These are phyloP conservation scores for Verticillium nonalfalfae DNA, from an alignment of 2,329 filamentous ascomycete species.

Conservation along the genomic window DNA sequence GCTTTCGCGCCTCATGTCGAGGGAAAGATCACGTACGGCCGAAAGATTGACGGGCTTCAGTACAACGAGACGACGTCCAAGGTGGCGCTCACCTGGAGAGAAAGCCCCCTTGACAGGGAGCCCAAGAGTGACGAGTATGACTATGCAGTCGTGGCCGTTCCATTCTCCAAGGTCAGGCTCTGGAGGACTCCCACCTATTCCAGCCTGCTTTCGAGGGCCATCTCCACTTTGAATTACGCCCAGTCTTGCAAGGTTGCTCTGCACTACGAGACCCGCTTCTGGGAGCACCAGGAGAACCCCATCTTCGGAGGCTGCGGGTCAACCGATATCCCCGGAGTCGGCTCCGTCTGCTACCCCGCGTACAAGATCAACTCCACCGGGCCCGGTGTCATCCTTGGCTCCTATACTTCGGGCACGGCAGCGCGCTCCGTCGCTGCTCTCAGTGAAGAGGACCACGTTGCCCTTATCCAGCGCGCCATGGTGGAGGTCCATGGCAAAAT, in stretches of 20 bases:
- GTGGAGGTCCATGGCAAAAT: conserved; percentile 54
- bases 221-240: conserved; percentile 29
- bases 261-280: conserved; percentile 55
- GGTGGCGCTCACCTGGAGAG: conserved; percentile 48
- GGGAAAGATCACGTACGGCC: conserved; percentile 48
- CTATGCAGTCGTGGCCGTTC: conserved; percentile 53
- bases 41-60: conserved; percentile 47
- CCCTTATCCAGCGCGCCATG: conserved; percentile 58
- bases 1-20: conserved; percentile 57
- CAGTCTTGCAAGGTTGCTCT: conserved; percentile 49
- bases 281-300: conserved; percentile 32
- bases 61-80: conserved; percentile 44
- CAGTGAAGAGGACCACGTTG: conserved; percentile 48
- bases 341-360: conserved; percentile 53
- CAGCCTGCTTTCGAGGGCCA: conserved; percentile 31
- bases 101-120: conserved; percentile 25
- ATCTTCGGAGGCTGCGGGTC: conserved; percentile 54
- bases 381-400: conserved; percentile 51
- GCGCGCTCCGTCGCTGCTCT: conserved; percentile 30
- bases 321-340: conserved; percentile 50
- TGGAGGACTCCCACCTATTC: conserved; percentile 26
- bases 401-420: conserved; percentile 35
- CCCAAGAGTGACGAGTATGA: conserved; percentile 47
- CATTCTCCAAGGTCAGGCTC: conserved; percentile 53
- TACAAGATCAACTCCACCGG: conserved; percentile 55